Conservation (phyloP, 2,329 filamentous ascomycete species). For the Sarocladiaceae sp. region DNA sequence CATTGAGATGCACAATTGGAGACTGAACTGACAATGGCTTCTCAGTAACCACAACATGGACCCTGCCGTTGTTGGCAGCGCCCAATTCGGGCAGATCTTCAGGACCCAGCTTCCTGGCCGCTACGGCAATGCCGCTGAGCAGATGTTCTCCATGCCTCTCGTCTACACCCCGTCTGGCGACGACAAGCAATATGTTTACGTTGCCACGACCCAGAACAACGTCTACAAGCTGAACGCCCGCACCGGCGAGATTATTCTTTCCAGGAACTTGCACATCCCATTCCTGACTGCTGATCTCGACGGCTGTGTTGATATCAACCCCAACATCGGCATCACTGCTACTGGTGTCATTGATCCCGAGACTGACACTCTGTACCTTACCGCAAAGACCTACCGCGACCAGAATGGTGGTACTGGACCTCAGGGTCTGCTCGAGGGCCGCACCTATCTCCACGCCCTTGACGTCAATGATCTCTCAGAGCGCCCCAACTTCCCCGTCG, state of each 20-base stretch:
- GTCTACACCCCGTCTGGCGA: slow-evolving; percentile 44
- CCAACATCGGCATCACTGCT: slow-evolving; percentile 40
- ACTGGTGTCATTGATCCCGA: slow-evolving; percentile 42
- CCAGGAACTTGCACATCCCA: slow-evolving; percentile 43
- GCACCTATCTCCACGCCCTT: slow-evolving; percentile 33
- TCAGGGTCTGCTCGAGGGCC: slow-evolving; percentile 28
- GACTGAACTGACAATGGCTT: slow-evolving; percentile 6
- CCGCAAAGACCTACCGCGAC: slow-evolving; percentile 36
- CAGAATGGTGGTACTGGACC: slow-evolving; percentile 23
- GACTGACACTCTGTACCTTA: slow-evolving; percentile 40
- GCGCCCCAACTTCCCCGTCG: slow-evolving; percentile 39
- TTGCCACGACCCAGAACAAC: slow-evolving; percentile 55
- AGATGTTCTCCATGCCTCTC: slow-evolving; percentile 48
- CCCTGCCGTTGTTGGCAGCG: slow-evolving; percentile 50
- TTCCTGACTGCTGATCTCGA: slow-evolving; percentile 45
- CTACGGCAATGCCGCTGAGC: slow-evolving; percentile 45
- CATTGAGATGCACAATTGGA: background rate
- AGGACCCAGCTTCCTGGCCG: slow-evolving; percentile 45
- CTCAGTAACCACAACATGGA: slow-evolving; percentile 58
- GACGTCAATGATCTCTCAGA: slow-evolving; percentile 33
- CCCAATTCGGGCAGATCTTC: slow-evolving; percentile 53
- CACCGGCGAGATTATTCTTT: slow-evolving; percentile 45
- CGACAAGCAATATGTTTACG: slow-evolving; percentile 47
- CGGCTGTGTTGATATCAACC: slow-evolving; percentile 44
- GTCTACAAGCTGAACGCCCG: slow-evolving; percentile 52